Evolutionary conservation across 2,329 filamentous ascomycete species (phyloP).

Genomic region (Cytospora leucostoma): DNA sequence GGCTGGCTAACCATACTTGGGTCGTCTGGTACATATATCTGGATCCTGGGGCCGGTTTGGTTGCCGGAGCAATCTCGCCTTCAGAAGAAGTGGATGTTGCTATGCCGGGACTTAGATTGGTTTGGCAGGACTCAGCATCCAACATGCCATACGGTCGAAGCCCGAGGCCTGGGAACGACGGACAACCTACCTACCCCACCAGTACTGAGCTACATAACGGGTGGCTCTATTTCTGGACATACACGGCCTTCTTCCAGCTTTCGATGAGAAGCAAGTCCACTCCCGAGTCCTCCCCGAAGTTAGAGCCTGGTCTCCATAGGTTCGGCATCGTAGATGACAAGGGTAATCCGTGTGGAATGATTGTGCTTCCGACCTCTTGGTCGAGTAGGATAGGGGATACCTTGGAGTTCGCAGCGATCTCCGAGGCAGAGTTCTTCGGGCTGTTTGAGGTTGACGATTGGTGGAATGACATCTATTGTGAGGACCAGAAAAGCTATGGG

Average conservation of each 20-base stretch:
- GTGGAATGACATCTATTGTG: background rate
- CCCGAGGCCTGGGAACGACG: background rate
- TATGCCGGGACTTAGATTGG: background rate
- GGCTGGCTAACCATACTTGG: conserved; percentile 6
- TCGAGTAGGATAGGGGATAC: background rate
- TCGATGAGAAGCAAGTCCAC: background rate
- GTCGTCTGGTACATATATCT: conserved; percentile 1
- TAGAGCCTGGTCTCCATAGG: background rate
- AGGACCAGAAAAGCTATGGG: conserved; percentile 1
- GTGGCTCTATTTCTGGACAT: conserved; percentile 7
- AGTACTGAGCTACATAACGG: background rate
- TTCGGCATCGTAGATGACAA: conserved; percentile 1
- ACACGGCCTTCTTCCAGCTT: conserved; percentile 10
- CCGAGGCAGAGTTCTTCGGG: conserved; percentile 7
- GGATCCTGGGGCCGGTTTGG: background rate
- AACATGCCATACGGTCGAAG: background rate
- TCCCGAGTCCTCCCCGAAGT: background rate
- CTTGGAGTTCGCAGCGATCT: conserved; percentile 9
- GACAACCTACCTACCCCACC: background rate
- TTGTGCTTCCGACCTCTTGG: conserved; percentile 4
- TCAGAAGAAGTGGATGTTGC: background rate
- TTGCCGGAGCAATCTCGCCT: background rate
- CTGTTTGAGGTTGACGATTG: conserved; percentile 3
- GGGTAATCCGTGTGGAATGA: background rate
- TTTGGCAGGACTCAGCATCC: background rate